Base-by-base conservation (phyloP, 805 yeast species). In the Diddensiella transvaalensis region DNA sequence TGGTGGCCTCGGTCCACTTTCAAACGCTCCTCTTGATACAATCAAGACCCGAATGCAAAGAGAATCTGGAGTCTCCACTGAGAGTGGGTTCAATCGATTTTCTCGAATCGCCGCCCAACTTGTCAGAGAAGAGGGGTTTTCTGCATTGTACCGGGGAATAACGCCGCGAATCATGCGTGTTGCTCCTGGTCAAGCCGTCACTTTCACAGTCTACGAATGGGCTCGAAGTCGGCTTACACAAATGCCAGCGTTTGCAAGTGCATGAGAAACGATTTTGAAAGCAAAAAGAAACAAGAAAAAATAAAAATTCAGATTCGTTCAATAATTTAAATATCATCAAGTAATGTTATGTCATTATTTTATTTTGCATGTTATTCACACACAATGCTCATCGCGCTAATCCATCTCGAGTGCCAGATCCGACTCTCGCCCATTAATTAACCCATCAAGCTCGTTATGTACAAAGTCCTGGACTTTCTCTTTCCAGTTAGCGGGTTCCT, bases 141-240 rank as follows among this genome's bases (percentile, higher is more conserved):
- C 78, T 47, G 95, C 96, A 37, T 78, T 91, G 66, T 91, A 91
- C 75, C 87, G 91, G 66, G 99, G 99, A 72, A 91, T 91, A 65
- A 89, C 97, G 21, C 99, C 99, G 60, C 84, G 99, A 74, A 91
- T 91, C 59, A 90, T 91, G 95, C 85, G 99, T 73, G 99, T 91
- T 45, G 99, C 99, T 10, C 97, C 99, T 21, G 99, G 99, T 53
- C 99, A 91, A 72, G 97, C 98, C 48, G 98, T 91, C 49, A 93
- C 97, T 15, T 91, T 91, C 73, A 93, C 98, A 4, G 96, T 93
- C 39, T 91, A 91, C 69, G 99, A 91, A 72, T 84, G 76, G 64
- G 85, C 88, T 65, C 85, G 89, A 68, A 79, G 75, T 19, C 72
- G 75, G 43, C 76, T 90, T 65, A 85, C 64, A 36, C 53, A 57